Evolutionary conservation across 2,329 filamentous ascomycete species (phyloP).

Genomic region (Pestalotiopsis sp.): DNA sequence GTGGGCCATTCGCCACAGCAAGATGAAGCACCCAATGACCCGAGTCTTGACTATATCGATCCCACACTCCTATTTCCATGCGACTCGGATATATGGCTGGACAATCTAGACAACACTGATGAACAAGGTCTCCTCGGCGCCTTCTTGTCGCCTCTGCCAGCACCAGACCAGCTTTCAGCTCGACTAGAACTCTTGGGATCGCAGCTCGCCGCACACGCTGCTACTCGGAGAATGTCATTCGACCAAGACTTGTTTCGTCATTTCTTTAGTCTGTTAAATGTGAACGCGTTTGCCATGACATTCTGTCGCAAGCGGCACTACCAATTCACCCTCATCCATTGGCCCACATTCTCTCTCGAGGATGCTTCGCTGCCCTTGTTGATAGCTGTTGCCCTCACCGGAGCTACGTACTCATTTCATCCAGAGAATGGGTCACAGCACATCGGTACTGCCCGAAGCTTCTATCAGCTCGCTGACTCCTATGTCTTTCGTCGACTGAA

Average conservation of each 20-base stretch:
- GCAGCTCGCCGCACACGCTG: constrained; percentile 6
- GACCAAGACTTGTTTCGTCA: background rate
- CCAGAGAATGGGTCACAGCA: constrained; percentile 7
- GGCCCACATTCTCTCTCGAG: constrained; percentile 15
- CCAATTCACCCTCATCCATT: constrained; percentile 14
- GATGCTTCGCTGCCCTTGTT: constrained; percentile 13
- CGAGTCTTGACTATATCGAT: constrained; percentile 3
- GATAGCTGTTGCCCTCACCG: constrained; percentile 14
- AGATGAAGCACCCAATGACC: constrained; percentile 1
- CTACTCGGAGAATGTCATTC: background rate
- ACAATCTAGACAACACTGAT: constrained; percentile 10
- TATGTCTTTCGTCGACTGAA: constrained; percentile 14
- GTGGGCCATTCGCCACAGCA: background rate
- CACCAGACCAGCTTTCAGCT: constrained; percentile 4
- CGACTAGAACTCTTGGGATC: constrained; percentile 14
- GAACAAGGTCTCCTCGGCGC: constrained; percentile 13
- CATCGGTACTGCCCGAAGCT: constrained; percentile 8
- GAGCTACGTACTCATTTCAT: constrained; percentile 15
- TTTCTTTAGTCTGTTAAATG: constrained; percentile 12
- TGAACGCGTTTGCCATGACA: constrained; percentile 9
- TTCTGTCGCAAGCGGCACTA: constrained; percentile 17
- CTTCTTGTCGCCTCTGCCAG: constrained; percentile 8
- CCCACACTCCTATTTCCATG: constrained; percentile 12
- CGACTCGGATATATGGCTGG: constrained; percentile 5
- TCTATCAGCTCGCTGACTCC: constrained; percentile 14